Base-by-base conservation (phyloP, 2,329 filamentous ascomycete species). In the Phaeoacremonium minimum region DNA sequence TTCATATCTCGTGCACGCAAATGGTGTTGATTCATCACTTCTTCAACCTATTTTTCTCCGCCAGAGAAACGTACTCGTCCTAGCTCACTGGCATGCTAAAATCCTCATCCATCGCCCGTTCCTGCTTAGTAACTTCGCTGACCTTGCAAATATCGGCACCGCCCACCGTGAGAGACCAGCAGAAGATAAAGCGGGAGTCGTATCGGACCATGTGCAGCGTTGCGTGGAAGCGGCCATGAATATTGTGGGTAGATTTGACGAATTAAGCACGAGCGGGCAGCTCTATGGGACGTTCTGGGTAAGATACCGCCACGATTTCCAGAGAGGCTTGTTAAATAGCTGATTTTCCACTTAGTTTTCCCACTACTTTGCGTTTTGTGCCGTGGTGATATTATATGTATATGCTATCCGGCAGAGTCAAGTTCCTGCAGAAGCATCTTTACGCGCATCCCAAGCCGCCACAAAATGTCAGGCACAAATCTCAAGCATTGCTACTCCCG, bases 311-410 rank as follows among this genome's bases (percentile, higher is more conserved):
- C n/a, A n/a, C n/a, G n/a, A n/a, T n/a, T n/a, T n/a, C n/a, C n/a
- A n/a, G n/a, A n/a, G n/a, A n/a, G n/a, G n/a, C n/a, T n/a, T n/a
- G n/a, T n/a, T n/a, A n/a, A n/a, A n/a, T n/a, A n/a, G n/a, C n/a
- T n/a, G n/a, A n/a, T n/a, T n/a, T n/a, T n/a, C n/a, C n/a, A n/a
- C n/a, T n/a, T 26, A 60, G 56, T 59, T 61, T 30, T 58, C 52
- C 1, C 63, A 64, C 16, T 70, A 71, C 36, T 65, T 63, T 35
- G 64, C 59, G 2, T 71, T 69, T 30, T 66, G 54, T 11, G 67
- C 66, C 1, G 60, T 66, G 4, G 62, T 67, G 2, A 55, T 69
- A 1, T 48, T 70, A 3, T 70, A 70, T 37, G 58, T 70, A 4
- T 65, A 63, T 29, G 57, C 58, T 5, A 69, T 70, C 8, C 66